Base-by-base conservation (phyloP, 2,329 filamentous ascomycete species). In the Rosellinia necatrix region DNA sequence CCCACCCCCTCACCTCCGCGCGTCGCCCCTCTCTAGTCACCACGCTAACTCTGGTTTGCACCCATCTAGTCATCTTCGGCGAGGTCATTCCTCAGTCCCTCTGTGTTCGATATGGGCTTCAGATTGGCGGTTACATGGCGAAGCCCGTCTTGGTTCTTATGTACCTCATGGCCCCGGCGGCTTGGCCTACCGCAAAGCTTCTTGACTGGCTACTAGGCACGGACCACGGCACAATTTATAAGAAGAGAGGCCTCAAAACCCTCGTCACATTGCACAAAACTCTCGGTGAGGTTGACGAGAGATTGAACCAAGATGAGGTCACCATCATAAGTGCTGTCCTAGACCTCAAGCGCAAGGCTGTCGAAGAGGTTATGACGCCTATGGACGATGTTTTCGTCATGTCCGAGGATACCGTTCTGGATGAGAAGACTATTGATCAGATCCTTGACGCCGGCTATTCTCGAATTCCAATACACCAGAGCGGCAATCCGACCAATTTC, bases 321-420 rank as follows among this genome's bases (percentile, higher is more conserved):
- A 97, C 94, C 58, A 99, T 99, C 72, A 99, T 99, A 74, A 96
- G 91, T 64, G 93, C 94, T 32, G 94, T 97, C 12, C 78, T 99
- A 54, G 94, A 99, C 70, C 80, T 99, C 63, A 99, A 97, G 77
- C 92, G 94, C 64, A 99, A 99, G 77, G 82, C 93, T 0, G 92
- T 99, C 6, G 91, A 91, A 40, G 89, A 86, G 69, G 96, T 99
- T 70, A 99, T 99, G 94, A 99, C 96, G 0, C 94, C 94, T 1
- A 97, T 99, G 90, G 87, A 91, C 41, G 92, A 99, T 70, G 94
- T 97, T 44, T 99, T 96, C 71, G 93, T 90, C 59, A 91, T 99
- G 85, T 92, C 92, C n/a, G 90, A 93, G 48, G 92, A 99, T 68
- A 94, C 93, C 4, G 81, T 97, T 2, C 77, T 99, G 54, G 92